phyloP scores from a whole-genome alignment of 2,329 filamentous ascomycete genomes.

The Dendryphion nanum region DNA sequence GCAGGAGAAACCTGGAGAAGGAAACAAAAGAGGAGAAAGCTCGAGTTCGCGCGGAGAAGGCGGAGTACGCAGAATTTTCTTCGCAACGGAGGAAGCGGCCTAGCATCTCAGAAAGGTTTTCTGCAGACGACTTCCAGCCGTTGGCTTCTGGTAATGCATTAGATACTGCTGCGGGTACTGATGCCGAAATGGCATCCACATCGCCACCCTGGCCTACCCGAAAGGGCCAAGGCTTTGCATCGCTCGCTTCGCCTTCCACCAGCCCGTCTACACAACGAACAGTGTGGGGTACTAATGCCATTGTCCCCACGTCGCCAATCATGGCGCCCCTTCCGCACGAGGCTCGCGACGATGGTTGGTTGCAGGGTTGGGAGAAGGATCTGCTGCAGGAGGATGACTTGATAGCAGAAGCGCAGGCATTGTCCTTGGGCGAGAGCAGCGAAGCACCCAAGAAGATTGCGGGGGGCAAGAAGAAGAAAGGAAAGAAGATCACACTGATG shows the following conservation, averaged over 20 bases:
- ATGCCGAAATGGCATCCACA: slow-evolving; percentile 37
- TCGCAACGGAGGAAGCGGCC: slow-evolving; percentile 62
- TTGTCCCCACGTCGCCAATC: slow-evolving; percentile 58
- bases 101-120: slow-evolving; percentile 54
- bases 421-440: slow-evolving; percentile 32
- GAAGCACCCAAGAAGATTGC: slow-evolving; percentile 30
- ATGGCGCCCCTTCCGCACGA: slow-evolving; percentile 43
- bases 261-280: slow-evolving; percentile 75
- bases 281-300: slow-evolving; percentile 84
- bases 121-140: slow-evolving; percentile 47
- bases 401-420: slow-evolving; percentile 49
- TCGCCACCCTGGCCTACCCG: slow-evolving; percentile 54
- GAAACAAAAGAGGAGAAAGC: slow-evolving; percentile 84
- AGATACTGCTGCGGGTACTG: slow-evolving; percentile 5
- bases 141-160: slow-evolving; percentile 22
- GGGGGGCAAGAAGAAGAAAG: slow-evolving; percentile 61
- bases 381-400: slow-evolving; percentile 60
- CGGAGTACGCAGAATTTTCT: slow-evolving; percentile 70
- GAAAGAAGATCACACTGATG: slow-evolving; percentile 68
- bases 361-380: slow-evolving; percentile 79
- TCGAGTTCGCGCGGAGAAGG: slow-evolving; percentile 74
- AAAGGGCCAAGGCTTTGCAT: slow-evolving; percentile 58
- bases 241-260: slow-evolving; percentile 74
- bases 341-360: slow-evolving; percentile 74
- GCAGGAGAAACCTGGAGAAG: slow-evolving; percentile 79